These are phyloP conservation scores for Hamamelis virginiana DNA, from an alignment of 164 flowering plant species.

Conservation along the genomic window DNA sequence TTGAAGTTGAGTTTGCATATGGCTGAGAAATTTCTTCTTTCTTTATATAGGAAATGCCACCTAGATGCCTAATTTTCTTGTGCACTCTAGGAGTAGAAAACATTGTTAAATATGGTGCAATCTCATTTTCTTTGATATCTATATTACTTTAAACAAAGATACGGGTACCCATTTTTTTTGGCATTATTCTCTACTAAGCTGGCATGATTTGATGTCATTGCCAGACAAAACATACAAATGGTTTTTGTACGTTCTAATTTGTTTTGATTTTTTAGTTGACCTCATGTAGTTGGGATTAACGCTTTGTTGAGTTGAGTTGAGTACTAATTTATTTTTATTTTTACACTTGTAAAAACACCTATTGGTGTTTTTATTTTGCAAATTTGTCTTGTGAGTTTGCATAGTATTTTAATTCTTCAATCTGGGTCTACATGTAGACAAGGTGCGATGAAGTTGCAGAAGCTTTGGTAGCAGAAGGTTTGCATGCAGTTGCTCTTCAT, in stretches of 20 bases:
- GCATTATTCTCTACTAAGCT: not conserved
- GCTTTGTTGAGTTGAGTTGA: no score
- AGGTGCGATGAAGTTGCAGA: constrained; percentile 70
- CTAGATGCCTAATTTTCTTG: not conserved
- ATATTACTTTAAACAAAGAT: no score
- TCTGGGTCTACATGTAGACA: constrained; percentile 33
- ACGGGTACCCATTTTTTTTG: not conserved
- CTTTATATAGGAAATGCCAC: not conserved
- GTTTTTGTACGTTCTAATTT: not conserved
- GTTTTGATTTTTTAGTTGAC: no score
- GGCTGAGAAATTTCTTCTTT: not conserved
- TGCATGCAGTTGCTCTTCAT: constrained; percentile 69
- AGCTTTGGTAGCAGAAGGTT: constrained; percentile 59
- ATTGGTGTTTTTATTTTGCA: not conserved
- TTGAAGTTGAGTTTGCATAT: not conserved
- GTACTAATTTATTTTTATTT: no score
- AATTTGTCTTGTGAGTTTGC: not conserved
- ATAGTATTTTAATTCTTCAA: not conserved
- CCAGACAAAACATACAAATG: not conserved
- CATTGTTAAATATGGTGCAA: not conserved
- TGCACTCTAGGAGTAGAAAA: no score
- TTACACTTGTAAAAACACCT: no score
- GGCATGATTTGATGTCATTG: not conserved
- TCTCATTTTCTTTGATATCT: not conserved
- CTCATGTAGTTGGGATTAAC: no score